These are phyloP conservation scores for Salvia miltiorrhiza DNA, from an alignment of 257 asterid genomes.

Conservation along the genomic window DNA sequence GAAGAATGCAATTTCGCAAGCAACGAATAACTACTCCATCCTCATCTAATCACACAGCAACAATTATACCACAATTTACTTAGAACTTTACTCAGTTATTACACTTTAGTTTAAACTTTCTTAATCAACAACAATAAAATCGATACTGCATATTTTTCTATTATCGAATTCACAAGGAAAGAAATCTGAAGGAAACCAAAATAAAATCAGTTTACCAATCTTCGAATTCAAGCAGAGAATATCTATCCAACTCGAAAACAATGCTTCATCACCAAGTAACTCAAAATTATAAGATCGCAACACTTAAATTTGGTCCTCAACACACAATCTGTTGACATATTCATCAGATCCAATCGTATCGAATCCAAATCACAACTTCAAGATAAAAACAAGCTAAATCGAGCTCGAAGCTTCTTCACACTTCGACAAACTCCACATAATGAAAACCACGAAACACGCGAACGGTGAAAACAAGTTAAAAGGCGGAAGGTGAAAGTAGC, in stretches of 20 bases:
- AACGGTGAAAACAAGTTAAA: not conserved
- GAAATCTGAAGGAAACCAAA: not conserved
- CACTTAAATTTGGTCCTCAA: not conserved
- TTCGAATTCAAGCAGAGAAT: not conserved
- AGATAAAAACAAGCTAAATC: not conserved
- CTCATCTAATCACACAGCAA: not conserved
- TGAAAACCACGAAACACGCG: not conserved
- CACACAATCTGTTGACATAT: not conserved
- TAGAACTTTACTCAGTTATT: not conserved
- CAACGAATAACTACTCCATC: not conserved
- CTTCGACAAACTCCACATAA: not conserved
- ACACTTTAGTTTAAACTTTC: not conserved
- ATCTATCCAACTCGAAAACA: not conserved
- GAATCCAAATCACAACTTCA: not conserved
- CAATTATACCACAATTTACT: not conserved
- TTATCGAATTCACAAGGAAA: not conserved
- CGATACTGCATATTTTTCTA: constrained; percentile 9
- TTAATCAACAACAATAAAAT: not conserved
- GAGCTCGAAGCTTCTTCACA: not conserved
- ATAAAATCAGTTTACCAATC: not conserved
- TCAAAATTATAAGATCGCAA: not conserved
- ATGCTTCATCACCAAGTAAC: not conserved
- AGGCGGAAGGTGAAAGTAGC: not conserved
- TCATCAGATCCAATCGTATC: constrained; percentile 44
- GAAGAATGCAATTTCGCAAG: not conserved